Evolutionary conservation across 805 yeast genomes (phyloP).

Genomic region (Candida awuae): DNA sequence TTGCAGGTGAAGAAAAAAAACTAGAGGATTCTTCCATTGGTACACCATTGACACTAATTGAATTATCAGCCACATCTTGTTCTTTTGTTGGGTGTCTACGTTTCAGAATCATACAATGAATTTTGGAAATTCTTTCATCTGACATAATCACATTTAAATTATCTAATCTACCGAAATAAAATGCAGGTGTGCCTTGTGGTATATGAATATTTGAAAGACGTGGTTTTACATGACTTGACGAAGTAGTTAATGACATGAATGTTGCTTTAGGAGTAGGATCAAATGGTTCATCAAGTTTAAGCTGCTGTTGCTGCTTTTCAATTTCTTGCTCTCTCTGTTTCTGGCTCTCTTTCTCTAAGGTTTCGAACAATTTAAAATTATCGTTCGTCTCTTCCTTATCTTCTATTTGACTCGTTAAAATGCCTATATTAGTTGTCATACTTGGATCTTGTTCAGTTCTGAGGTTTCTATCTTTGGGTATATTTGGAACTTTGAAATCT

Average conservation of each 20-base stretch:
- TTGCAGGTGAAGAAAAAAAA: slow-evolving; percentile 64
- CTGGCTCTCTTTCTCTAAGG: too few species aligned
- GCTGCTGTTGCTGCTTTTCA: too few species aligned
- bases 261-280: slow-evolving; percentile 5
- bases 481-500: slow-evolving; percentile 11
- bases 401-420: neutral
- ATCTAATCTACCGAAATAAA: slow-evolving; percentile 65
- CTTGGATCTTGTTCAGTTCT: too few species aligned
- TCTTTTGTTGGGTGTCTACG: slow-evolving; percentile 49
- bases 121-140: slow-evolving; percentile 75
- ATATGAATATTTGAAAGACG: slow-evolving; percentile 38
- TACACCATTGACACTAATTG: too few species aligned
- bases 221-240: slow-evolving; percentile 52
- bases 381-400: neutral
- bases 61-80: slow-evolving; percentile 23
- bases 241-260: slow-evolving; percentile 39
- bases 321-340: neutral
- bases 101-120: slow-evolving; percentile 66
- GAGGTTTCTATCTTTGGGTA: too few species aligned
- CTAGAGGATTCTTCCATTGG: neutral
- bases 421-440: neutral
- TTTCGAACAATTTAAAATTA: too few species aligned
- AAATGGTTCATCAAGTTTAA: neutral
- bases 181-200: slow-evolving; percentile 60
- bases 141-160: slow-evolving; percentile 52